Conservation (phyloP, 306 rosid genomes). For the Lathyrus sativus region DNA sequence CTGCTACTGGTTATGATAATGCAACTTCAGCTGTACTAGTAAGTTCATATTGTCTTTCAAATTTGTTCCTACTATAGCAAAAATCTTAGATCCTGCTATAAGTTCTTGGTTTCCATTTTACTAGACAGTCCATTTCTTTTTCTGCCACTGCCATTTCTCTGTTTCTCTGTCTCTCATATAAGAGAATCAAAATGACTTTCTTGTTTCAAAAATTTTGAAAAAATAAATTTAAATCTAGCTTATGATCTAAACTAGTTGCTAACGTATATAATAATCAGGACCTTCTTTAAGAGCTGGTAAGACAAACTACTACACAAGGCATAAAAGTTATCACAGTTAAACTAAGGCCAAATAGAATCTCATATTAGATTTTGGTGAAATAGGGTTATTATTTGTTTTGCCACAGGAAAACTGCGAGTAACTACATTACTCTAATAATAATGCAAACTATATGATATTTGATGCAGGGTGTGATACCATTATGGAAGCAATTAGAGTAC, state of each 20-base stretch:
- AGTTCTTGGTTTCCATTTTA: not conserved
- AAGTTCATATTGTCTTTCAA: not conserved
- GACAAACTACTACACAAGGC: too few species aligned
- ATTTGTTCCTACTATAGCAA: not conserved
- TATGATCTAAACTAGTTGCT: too few species aligned
- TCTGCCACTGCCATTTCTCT: not conserved
- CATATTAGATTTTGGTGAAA: too few species aligned
- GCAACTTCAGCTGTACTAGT: slow-evolving; percentile 84
- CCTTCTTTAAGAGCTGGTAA: too few species aligned
- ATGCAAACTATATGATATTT: slow-evolving; percentile 16
- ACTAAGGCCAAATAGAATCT: too few species aligned
- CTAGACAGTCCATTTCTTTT: not conserved
- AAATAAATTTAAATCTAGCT: too few species aligned
- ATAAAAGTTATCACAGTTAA: too few species aligned
- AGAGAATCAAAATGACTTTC: not conserved
- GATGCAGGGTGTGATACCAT: slow-evolving; percentile 80
- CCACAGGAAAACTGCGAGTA: too few species aligned
- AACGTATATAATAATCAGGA: not conserved
- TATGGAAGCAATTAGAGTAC: slow-evolving; percentile 78
- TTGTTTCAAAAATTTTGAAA: not conserved
- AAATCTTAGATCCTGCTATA: not conserved
- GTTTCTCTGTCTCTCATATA: too few species aligned
- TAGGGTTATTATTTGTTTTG: too few species aligned
- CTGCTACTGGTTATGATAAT: slow-evolving; percentile 89
- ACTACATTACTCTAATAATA: too few species aligned